Evolutionary conservation across 441 rosid species (phyloP), one percentile per base, ranked within the genome.

Genomic region (Breynia disticha): DNA sequence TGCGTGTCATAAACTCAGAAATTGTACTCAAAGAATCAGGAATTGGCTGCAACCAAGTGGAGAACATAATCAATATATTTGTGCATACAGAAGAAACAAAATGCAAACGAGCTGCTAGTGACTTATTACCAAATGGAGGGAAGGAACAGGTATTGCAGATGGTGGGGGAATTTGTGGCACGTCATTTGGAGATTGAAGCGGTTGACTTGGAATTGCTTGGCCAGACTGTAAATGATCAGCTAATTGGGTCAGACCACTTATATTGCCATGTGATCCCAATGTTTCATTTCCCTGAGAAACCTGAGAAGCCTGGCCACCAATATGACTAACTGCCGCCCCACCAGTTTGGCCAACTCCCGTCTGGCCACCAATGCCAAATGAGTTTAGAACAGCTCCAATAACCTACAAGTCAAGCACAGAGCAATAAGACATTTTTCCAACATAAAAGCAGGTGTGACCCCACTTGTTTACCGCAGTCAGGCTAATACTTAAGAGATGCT

Each of bases 351-450:
- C 74, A 56, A 71, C 44, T 56, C 62, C 52, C 48, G 68, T 61
- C 67, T 80, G 91, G 48, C 83, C 79, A 16, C 95, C 80, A 53
- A 83, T 57, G 52, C 95, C 97, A 52, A 93, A 67, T 46, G 96
- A 84, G 73, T 82, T 93, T 50, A 93, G 71, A 69, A 87, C 86
- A 21, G 90, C 84, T 48, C 97, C 97, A 69, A 89, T 83, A 68
- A 85, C 89, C 99, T 93, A 65, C 55, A 77, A 38, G 54, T 57
- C 48, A 50, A 37, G 61, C 14, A 65, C 58, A 39, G 15, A 56
- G 16, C 15, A 35, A 57, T 51, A 16, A 54, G 28, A n/a, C 47
- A 37, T 54, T 55, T 16, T 16, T 52, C 11, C 46, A 48, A 42
- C 51, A 51, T 16, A 41, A 54, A 39, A 19, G 19, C 19, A 55